phyloP scores from a whole-genome alignment of 2,329 filamentous ascomycete species.

The Neofusicoccum parvum region DNA sequence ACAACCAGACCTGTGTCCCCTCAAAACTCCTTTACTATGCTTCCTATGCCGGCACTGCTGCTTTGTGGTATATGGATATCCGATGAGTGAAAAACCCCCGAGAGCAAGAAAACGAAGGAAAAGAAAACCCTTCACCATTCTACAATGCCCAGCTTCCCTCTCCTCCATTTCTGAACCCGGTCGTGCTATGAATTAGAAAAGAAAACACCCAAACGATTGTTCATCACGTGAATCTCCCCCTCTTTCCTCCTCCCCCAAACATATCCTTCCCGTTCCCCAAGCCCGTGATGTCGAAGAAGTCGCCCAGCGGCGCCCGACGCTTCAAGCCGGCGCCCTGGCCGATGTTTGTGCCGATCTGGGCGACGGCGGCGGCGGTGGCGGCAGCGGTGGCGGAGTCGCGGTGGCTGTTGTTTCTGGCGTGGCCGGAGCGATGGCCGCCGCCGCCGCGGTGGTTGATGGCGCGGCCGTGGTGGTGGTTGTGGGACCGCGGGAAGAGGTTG shows the following conservation, averaged over 20 bases:
- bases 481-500: conserved; percentile 28
- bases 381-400: not conserved
- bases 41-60: conserved; percentile 13
- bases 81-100: not conserved
- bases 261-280: conserved; percentile 63
- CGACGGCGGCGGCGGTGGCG: not conserved
- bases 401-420: conserved; percentile 14
- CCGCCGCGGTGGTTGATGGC: conserved; percentile 44
- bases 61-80: conserved; percentile 16
- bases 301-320: conserved; percentile 70
- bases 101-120: not conserved
- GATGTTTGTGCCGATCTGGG: conserved; percentile 37
- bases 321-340: conserved; percentile 71
- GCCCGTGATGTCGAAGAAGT: conserved; percentile 73
- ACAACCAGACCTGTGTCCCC: not conserved
- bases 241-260: conserved; percentile 39
- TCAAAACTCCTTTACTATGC: conserved; percentile 9
- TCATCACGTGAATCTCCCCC: conserved; percentile 38
- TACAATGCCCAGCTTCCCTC: not conserved
- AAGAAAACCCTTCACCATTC: not conserved
- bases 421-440: conserved; percentile 24
- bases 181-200: not conserved
- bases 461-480: conserved; percentile 35
- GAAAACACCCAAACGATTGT: not conserved
- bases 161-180: not conserved